These are phyloP conservation scores for Saccharomycopsis sp. DNA, from an alignment of 805 yeast species.

Conservation along the genomic window DNA sequence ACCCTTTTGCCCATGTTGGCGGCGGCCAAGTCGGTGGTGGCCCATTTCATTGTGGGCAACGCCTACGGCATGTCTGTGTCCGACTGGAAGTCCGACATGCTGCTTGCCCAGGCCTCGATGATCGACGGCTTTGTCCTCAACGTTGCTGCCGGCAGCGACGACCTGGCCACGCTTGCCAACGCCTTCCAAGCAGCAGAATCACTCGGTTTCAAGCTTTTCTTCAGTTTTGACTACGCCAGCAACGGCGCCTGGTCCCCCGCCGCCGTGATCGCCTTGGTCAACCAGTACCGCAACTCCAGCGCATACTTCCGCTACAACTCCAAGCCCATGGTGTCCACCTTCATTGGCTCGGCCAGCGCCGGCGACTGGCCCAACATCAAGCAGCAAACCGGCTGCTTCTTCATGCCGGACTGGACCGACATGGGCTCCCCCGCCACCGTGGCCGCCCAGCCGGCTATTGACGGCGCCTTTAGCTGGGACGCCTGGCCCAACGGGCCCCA, in stretches of 20 bases:
- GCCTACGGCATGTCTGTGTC: not conserved
- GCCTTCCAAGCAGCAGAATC: constrained; percentile 4
- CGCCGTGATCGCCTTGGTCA: not conserved
- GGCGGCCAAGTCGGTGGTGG: constrained; percentile 1
- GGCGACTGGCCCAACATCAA: constrained; percentile 1
- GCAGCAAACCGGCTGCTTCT: not conserved
- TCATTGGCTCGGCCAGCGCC: not conserved
- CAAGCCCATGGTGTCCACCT: constrained; percentile 1
- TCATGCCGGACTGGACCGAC: constrained; percentile 3
- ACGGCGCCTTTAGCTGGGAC: constrained; percentile 2
- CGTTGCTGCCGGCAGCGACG: not conserved
- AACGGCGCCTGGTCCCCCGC: constrained; percentile 1
- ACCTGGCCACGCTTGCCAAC: not conserved
- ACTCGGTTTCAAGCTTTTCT: not conserved
- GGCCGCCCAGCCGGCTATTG: not conserved
- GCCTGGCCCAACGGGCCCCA: constrained; percentile 4
- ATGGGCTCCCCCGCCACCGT: not conserved
- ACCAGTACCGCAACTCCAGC: not conserved
- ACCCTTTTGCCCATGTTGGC: no score
- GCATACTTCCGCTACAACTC: not conserved
- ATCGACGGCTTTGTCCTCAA: constrained; percentile 1
- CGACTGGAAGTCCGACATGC: constrained; percentile 1
- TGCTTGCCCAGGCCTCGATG: not conserved
- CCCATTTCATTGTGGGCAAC: constrained; percentile 3
- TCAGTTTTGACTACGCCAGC: constrained; percentile 2